Evolutionary conservation across 2,329 filamentous ascomycete genomes (phyloP).

Genomic region (Colletotrichum cereale): DNA sequence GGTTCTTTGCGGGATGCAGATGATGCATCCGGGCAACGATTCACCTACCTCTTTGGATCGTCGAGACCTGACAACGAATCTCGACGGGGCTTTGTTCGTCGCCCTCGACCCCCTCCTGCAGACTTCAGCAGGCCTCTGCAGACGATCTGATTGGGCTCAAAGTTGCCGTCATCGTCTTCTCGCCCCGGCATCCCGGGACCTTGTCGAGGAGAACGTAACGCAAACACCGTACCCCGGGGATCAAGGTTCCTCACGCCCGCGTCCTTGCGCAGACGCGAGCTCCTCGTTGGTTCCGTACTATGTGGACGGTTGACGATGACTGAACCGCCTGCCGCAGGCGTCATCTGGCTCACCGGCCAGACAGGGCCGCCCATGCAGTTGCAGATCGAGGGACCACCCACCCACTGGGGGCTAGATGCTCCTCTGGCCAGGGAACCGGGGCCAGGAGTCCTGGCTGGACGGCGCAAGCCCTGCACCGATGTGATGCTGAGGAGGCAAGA

Average conservation of each 20-base stretch:
- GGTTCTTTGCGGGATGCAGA: slow-evolving; percentile 4
- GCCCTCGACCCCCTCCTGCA: not conserved
- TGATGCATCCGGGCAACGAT: slow-evolving; percentile 4
- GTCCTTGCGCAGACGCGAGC: not conserved
- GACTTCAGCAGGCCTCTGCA: not conserved
- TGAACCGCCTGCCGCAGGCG: not conserved
- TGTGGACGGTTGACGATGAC: not conserved
- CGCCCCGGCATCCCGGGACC: not conserved
- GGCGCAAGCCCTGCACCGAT: slow-evolving; percentile 2
- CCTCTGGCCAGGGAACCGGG: not conserved
- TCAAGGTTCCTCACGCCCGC: not conserved
- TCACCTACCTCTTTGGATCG: slow-evolving; percentile 22
- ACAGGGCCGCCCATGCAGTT: slow-evolving; percentile 6
- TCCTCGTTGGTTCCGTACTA: not conserved
- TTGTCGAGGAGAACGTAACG: not conserved
- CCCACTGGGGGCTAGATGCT: not conserved
- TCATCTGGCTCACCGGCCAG: not conserved
- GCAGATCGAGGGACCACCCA: slow-evolving; percentile 8
- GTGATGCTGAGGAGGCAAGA: slow-evolving; percentile 7
- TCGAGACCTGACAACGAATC: not conserved
- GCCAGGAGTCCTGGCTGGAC: not conserved
- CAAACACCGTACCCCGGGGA: not conserved
- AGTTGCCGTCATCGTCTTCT: not conserved
- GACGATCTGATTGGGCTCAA: not conserved
- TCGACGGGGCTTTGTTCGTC: not conserved